phyloP scores from a whole-genome alignment of 1,139 yeast genomes.

The Candida tropicalis region DNA sequence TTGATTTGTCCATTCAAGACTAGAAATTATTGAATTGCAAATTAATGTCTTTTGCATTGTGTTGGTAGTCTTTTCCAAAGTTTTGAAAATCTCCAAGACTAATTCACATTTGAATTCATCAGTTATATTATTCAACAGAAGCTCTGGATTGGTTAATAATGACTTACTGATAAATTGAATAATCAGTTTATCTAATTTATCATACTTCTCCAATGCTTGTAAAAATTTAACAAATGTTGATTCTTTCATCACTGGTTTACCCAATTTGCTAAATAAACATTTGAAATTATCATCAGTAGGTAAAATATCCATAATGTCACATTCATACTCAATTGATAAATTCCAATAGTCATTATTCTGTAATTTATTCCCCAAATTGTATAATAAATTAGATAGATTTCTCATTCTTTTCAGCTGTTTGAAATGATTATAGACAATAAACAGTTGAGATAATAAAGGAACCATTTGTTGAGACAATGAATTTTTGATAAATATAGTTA shows the following conservation, averaged over 20 bases:
- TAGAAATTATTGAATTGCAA: slow-evolving; percentile 19
- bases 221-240: background rate
- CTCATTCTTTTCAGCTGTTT: slow-evolving; percentile 31
- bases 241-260: slow-evolving; percentile 13
- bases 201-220: background rate
- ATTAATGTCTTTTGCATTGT: slow-evolving; percentile 16
- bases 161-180: slow-evolving; percentile 9
- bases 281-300: slow-evolving; percentile 17
- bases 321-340: slow-evolving; percentile 25
- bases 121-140: slow-evolving; percentile 1
- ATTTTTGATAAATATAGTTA: slow-evolving; percentile 22
- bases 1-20: slow-evolving; percentile 15
- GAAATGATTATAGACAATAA: slow-evolving; percentile 19
- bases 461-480: slow-evolving; percentile 7
- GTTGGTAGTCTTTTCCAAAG: slow-evolving; percentile 18
- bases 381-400: slow-evolving; percentile 30
- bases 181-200: background rate
- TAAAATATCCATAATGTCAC: slow-evolving; percentile 17
- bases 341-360: slow-evolving; percentile 16
- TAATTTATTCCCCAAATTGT: slow-evolving; percentile 20
- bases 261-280: slow-evolving; percentile 20
- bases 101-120: slow-evolving; percentile 11
- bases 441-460: slow-evolving; percentile 14
- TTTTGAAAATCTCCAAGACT: slow-evolving; percentile 11
- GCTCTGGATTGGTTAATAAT: slow-evolving; percentile 6